A percentile compares a stretch with the other conserved stretches of the same genome.
These are phyloP conservation scores for Vigna mungo DNA, from an alignment of 306 rosid species.

Conservation along the genomic window DNA sequence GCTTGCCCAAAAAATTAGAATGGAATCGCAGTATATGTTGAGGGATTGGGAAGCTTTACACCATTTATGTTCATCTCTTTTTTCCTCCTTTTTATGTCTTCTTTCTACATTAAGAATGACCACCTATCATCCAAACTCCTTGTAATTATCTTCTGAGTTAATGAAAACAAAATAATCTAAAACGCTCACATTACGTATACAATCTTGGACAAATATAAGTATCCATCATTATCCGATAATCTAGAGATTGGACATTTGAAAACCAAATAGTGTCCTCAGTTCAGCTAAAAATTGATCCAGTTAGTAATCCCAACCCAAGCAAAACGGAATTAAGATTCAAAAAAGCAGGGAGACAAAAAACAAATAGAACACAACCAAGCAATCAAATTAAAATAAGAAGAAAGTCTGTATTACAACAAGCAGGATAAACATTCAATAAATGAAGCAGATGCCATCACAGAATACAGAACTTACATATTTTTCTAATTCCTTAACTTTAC, in stretches of 20 bases:
- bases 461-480: constrained; percentile 66
- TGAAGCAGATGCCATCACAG: constrained; percentile 19
- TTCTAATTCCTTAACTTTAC: constrained; percentile 65
- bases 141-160: constrained; percentile 17
- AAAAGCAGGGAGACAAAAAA: neutral
- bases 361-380: constrained; percentile 6
- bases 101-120: constrained; percentile 18
- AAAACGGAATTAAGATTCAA: constrained; percentile 16
- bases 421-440: constrained; percentile 11
- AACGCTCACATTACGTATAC: neutral
- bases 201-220: constrained; percentile 1
- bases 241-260: constrained; percentile 7
- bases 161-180: constrained; percentile 3
- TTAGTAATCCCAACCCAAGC: constrained; percentile 14
- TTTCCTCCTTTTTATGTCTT: constrained; percentile 18
- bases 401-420: neutral
- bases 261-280: constrained; percentile 14
- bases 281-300: constrained; percentile 14
- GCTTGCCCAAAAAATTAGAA: constrained; percentile 26
- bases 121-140: constrained; percentile 27
- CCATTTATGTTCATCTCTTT: constrained; percentile 1
- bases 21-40: constrained; percentile 6
- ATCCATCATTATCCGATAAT: constrained; percentile 16
- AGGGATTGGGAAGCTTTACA: constrained; percentile 16
- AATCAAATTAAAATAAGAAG: constrained; percentile 12